Conservation (phyloP, 2,329 filamentous ascomycete genomes). For the Graphium sp. region DNA sequence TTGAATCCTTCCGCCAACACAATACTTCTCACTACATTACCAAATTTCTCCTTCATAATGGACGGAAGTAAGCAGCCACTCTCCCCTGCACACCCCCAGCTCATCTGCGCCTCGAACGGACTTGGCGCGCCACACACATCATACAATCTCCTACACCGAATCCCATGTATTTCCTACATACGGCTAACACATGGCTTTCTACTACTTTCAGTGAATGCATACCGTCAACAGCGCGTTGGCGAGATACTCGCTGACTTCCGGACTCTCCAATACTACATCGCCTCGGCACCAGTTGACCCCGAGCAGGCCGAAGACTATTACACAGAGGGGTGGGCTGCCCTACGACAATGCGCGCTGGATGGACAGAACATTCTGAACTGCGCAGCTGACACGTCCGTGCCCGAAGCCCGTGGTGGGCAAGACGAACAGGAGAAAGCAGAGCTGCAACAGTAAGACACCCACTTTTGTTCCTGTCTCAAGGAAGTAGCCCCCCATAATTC, state of each 20-base stretch:
- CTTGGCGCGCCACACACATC: not conserved
- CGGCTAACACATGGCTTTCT: not conserved
- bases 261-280: conserved; percentile 44
- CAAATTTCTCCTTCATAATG: conserved; percentile 7
- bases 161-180: no score
- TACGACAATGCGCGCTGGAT: conserved; percentile 45
- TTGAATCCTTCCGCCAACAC: not conserved
- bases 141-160: not conserved
- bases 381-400: conserved; percentile 43
- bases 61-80: conserved; percentile 10
- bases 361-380: conserved; percentile 49
- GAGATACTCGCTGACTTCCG: conserved; percentile 46
- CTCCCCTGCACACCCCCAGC: not conserved
- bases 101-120: not conserved
- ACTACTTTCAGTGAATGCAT: conserved; percentile 35
- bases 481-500: not conserved
- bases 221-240: conserved; percentile 40
- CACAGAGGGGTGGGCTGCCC: conserved; percentile 43
- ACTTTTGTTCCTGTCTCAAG: not conserved
- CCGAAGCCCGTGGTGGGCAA: conserved; percentile 30
- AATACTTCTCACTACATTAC: not conserved
- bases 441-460: conserved; percentile 38
- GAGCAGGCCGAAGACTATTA: conserved; percentile 39
- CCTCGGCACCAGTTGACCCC: conserved; percentile 36
- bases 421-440: conserved; percentile 46